Evolutionary conservation across 2,329 filamentous ascomycete species (phyloP), one percentile per base, ranked within the genome.

Genomic region (Alternaria metachromatica): DNA sequence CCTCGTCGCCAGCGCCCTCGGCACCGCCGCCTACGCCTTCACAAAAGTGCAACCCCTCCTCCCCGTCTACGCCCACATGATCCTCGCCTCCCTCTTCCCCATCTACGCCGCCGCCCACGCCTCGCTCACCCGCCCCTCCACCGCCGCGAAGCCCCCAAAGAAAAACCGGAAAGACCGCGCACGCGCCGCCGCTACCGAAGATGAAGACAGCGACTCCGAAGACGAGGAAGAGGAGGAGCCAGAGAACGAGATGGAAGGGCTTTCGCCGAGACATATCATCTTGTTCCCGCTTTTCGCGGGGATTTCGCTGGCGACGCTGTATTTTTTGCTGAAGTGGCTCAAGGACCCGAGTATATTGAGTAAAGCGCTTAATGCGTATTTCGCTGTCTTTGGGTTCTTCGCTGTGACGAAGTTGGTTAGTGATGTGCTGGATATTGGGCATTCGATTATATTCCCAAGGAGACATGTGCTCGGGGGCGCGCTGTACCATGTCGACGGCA

Each of bases 241-340:
- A 6, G 82, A 85, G 58, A 84, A 86, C 26, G 81, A 84, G 10
- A 88, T 91, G 82, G 89, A 91, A 72, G 90, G 90, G 0, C 81
- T 96, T 56, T 86, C 89, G 9, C 89, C 92, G 2, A 89, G 87
- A 0, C 95, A 98, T 79, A 95, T 93, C 51, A 87, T 98, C 69
- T 80, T 96, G 72, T 92, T 97, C 67, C 96, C 95, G 2, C 71
- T 97, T 30, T 84, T 94, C 58, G 94, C 94, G 6, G 93, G 89
- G 2, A 74, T 84, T 10, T 88, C 90, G 1, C 87, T 98, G 9
- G 86, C 89, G 45, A 89, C 89, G 6, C 84, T 98, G 12, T 98
- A 98, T 82, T 90, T 94, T 72, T 84, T 97, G 63, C 93, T 98
- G 76, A 93, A 96, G 78, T 96, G 91, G 87, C 87, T 97, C 59